Percentiles rank a stretch among this genome's conserved stretches.
Conservation (phyloP, 2,329 filamentous ascomycete species). For the Xylaria sp. region DNA sequence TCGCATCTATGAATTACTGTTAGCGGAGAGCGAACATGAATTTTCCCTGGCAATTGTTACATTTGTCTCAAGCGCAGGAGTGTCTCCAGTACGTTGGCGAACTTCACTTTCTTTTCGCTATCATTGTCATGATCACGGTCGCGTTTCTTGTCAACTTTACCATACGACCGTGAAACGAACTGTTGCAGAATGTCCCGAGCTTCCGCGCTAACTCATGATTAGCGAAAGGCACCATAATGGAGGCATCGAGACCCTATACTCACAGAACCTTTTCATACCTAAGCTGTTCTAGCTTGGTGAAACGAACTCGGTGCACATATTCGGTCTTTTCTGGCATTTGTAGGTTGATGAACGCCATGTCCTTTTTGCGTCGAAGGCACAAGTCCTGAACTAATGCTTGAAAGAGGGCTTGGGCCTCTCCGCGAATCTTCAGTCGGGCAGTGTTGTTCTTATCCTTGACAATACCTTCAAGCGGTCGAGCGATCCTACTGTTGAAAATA, state of each 20-base stretch:
- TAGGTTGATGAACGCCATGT: slow-evolving; percentile 88
- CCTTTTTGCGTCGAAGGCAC: slow-evolving; percentile 83
- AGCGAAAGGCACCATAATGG: slow-evolving; percentile 34
- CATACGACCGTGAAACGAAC: slow-evolving; percentile 54
- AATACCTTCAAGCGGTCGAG: slow-evolving; percentile 66
- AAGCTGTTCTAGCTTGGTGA: slow-evolving; percentile 77
- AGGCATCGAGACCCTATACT: slow-evolving; percentile 44
- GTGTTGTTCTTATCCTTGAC: slow-evolving; percentile 33
- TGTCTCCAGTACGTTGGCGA: slow-evolving; percentile 81
- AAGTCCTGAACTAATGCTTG: slow-evolving; percentile 83
- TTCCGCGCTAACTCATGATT: slow-evolving; percentile 64
- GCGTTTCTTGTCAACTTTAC: slow-evolving; percentile 49
- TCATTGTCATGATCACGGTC: slow-evolving; percentile 52
- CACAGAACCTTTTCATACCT: slow-evolving; percentile 81
- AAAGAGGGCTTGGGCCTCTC: slow-evolving; percentile 70
- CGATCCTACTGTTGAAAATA: slow-evolving; percentile 78
- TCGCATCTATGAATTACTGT: slow-evolving; percentile 69
- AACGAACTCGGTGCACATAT: slow-evolving; percentile 79
- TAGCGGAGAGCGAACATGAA: background rate
- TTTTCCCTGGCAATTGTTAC: slow-evolving; percentile 46
- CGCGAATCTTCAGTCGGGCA: slow-evolving; percentile 56
- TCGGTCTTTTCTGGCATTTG: slow-evolving; percentile 81
- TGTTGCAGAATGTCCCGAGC: slow-evolving; percentile 76
- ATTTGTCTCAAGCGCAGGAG: slow-evolving; percentile 85
- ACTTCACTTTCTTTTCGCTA: slow-evolving; percentile 59